Conservation (phyloP, 768 basidiomycete genomes). For the Podaxis pistillaris region DNA sequence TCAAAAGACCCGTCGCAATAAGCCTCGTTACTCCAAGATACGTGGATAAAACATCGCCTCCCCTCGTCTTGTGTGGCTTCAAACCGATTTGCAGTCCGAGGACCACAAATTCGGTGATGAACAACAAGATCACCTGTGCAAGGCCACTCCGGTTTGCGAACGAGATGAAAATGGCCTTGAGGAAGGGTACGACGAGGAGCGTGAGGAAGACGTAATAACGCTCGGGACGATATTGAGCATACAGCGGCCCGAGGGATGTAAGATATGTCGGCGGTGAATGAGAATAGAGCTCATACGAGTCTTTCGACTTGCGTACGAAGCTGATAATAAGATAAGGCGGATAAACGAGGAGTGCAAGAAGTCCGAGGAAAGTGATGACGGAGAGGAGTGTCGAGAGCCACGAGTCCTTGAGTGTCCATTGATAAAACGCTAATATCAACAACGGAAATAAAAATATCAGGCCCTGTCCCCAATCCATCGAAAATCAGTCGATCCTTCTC, state of each 20-base stretch:
- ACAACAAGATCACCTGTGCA: constrained; percentile 65
- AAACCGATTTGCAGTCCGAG: constrained; percentile 51
- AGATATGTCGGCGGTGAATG: constrained; percentile 30
- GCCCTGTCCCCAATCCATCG: constrained; percentile 35
- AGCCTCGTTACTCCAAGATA: constrained; percentile 70
- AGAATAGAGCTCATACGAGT: constrained; percentile 28
- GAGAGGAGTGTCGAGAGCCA: constrained; percentile 84
- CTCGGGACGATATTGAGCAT: constrained; percentile 61
- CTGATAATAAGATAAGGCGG: constrained; percentile 50
- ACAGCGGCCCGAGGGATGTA: constrained; percentile 53
- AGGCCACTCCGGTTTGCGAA: constrained; percentile 59
- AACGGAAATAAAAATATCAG: constrained; percentile 69
- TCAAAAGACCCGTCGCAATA: constrained; percentile 65
- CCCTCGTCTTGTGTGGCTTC: constrained; percentile 64
- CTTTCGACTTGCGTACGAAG: constrained; percentile 30
- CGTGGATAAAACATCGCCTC: constrained; percentile 67
- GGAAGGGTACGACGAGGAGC: constrained; percentile 54
- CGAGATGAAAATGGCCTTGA: constrained; percentile 72
- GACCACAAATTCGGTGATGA: constrained; percentile 65
- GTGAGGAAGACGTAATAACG: constrained; percentile 69
- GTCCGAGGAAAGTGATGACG: constrained; percentile 58
- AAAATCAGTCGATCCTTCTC: constrained; percentile 1
- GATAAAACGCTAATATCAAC: constrained; percentile 77
- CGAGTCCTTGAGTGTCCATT: constrained; percentile 89
- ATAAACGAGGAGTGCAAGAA: constrained; percentile 48